These are phyloP conservation scores for Claviceps sp. DNA, from an alignment of 2,329 filamentous ascomycete genomes.

Conservation along the genomic window DNA sequence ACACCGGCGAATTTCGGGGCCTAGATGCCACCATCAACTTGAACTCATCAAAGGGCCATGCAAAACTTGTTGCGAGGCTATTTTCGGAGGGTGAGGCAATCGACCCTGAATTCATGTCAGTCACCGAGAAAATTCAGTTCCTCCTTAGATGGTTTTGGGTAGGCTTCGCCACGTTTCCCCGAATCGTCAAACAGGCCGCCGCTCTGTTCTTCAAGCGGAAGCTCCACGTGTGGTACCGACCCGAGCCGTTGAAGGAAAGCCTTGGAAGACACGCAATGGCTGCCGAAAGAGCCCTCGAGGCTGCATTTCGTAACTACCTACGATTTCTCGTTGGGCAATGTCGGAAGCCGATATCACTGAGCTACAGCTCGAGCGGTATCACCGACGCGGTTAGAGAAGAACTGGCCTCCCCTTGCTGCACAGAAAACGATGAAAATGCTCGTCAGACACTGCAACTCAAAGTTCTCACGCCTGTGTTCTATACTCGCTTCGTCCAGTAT, in stretches of 20 bases:
- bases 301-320: conserved; percentile 34
- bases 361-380: conserved; percentile 40
- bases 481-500: conserved; percentile 52
- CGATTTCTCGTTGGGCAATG: conserved; percentile 34
- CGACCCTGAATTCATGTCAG: conserved; percentile 34
- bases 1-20: conserved; percentile 22
- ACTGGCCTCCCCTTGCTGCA: conserved; percentile 21
- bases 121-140: conserved; percentile 30
- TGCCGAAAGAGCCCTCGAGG: conserved; percentile 34
- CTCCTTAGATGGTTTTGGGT: conserved; percentile 52
- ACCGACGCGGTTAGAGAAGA: conserved; percentile 21
- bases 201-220: conserved; percentile 41
- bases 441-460: conserved; percentile 37
- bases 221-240: conserved; percentile 51
- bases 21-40: conserved; percentile 50
- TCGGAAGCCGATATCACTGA: conserved; percentile 30
- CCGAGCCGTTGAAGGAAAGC: conserved; percentile 45
- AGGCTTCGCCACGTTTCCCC: conserved; percentile 50
- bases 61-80: conserved; percentile 49
- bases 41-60: conserved; percentile 42
- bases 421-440: conserved; percentile 3
- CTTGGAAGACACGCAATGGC: conserved; percentile 38
- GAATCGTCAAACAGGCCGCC: conserved; percentile 48
- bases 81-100: conserved; percentile 37
- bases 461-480: conserved; percentile 52